Conservation (phyloP, 129 eudicot genomes). For the Artemisia tridentata region DNA sequence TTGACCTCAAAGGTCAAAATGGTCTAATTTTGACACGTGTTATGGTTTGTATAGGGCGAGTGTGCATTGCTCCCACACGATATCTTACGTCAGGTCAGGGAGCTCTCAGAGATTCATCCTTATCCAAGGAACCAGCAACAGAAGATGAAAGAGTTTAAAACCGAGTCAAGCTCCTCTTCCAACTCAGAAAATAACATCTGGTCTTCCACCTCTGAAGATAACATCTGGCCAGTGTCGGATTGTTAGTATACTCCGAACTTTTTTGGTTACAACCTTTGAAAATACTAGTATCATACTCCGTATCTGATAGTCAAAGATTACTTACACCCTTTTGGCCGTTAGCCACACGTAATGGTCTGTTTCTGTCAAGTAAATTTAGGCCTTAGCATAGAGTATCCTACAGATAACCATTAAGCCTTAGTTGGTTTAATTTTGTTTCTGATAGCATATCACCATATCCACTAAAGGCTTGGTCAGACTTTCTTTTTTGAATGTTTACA, state of each 20-base stretch:
- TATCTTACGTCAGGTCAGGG: slow-evolving; percentile 30
- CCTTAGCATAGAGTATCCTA: neutral
- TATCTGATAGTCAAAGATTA: neutral
- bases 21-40: neutral
- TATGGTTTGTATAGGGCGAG: slow-evolving; percentile 23
- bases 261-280: slow-evolving; percentile 1
- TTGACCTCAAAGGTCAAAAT: neutral
- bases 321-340: neutral
- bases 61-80: slow-evolving; percentile 9
- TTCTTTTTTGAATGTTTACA: neutral
- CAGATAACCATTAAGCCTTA: neutral
- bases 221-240: neutral
- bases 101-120: slow-evolving; percentile 31
- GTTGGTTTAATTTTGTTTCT: neutral
- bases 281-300: neutral
- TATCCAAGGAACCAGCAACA: slow-evolving; percentile 25
- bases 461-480: neutral
- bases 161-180: neutral
- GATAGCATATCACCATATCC: neutral
- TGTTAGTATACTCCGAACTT: neutral
- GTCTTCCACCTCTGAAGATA: slow-evolving; percentile 1
- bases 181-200: slow-evolving; percentile 8
- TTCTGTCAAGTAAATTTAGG: slow-evolving; percentile 2
- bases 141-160: slow-evolving; percentile 10
- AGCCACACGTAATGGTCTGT: neutral